Evolutionary conservation across 495 filamentous ascomycete genomes (phyloP).

Genomic region (Mycothermus thermophilus): DNA sequence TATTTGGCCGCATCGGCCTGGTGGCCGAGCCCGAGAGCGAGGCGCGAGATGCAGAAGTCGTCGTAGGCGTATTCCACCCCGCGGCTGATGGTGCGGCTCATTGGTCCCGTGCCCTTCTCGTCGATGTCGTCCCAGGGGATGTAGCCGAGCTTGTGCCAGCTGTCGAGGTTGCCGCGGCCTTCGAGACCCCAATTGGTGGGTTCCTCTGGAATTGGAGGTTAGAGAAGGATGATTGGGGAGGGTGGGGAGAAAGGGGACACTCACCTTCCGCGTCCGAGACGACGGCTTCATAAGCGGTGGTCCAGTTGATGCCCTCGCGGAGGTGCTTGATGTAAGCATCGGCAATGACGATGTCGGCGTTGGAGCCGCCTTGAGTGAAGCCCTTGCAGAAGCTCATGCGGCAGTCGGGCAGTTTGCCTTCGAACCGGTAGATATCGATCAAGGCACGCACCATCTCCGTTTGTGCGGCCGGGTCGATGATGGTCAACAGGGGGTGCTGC

Average conservation of each 20-base stretch:
- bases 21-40: constrained; percentile 41
- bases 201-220: constrained; percentile 25
- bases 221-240: constrained; percentile 14
- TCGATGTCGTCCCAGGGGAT: constrained; percentile 51
- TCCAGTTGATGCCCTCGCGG: constrained; percentile 46
- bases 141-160: constrained; percentile 48
- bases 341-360: constrained; percentile 55
- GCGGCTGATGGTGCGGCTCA: constrained; percentile 48
- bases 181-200: constrained; percentile 47
- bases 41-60: constrained; percentile 46
- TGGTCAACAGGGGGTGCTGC: constrained; percentile 52
- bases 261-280: constrained; percentile 53
- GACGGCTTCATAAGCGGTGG: constrained; percentile 53
- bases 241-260: constrained; percentile 6
- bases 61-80: constrained; percentile 66
- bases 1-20: constrained; percentile 41
- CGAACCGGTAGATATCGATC: constrained; percentile 54
- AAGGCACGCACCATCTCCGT: constrained; percentile 53
- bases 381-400: constrained; percentile 51
- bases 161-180: constrained; percentile 49
- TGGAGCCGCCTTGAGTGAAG: constrained; percentile 59
- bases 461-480: constrained; percentile 51
- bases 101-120: constrained; percentile 42
- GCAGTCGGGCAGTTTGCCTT: constrained; percentile 47
- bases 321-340: constrained; percentile 58